Conservation (phyloP, 129 eudicot genomes). For the Kitagawia praeruptora region DNA sequence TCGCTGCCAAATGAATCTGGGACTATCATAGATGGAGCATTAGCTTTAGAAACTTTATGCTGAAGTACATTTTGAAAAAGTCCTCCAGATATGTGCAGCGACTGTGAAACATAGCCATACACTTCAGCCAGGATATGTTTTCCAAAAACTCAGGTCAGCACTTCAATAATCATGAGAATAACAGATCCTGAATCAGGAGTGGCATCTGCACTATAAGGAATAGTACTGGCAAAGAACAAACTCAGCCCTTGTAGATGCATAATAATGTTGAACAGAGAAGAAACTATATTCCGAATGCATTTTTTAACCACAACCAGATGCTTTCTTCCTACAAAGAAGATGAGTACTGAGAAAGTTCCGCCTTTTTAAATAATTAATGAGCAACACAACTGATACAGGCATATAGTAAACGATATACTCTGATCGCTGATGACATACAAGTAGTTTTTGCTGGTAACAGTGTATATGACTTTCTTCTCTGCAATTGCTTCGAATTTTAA, state of each 20-base stretch:
- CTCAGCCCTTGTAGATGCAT: slow-evolving; percentile 58
- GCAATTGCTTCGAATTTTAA: no score
- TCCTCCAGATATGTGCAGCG: no score
- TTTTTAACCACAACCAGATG: slow-evolving; percentile 41
- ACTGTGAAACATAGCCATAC: slow-evolving; percentile 55
- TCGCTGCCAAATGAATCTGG: slow-evolving; percentile 10
- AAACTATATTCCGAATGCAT: slow-evolving; percentile 40
- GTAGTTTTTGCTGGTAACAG: no score
- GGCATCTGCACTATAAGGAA: slow-evolving; percentile 12
- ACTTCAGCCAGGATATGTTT: slow-evolving; percentile 52
- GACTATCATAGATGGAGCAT: slow-evolving; percentile 11
- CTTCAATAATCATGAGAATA: slow-evolving; percentile 68
- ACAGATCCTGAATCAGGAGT: slow-evolving; percentile 81
- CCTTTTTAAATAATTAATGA: no score
- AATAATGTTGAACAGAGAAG: slow-evolving; percentile 66
- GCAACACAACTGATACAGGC: no score
- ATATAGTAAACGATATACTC: no score
- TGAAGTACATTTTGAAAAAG: slow-evolving; percentile 46
- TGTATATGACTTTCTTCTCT: no score
- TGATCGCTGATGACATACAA: no score
- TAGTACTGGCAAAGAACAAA: slow-evolving; percentile 31
- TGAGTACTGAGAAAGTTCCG: no score
- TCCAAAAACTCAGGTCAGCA: slow-evolving; percentile 56
- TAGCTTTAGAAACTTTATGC: slow-evolving; percentile 22
- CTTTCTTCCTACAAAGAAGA: slow-evolving; percentile 63